Percentiles rank a stretch among this genome's conserved stretches.
Conservation (phyloP, 2,329 filamentous ascomycete species). For the Drechmeria coniospora region DNA sequence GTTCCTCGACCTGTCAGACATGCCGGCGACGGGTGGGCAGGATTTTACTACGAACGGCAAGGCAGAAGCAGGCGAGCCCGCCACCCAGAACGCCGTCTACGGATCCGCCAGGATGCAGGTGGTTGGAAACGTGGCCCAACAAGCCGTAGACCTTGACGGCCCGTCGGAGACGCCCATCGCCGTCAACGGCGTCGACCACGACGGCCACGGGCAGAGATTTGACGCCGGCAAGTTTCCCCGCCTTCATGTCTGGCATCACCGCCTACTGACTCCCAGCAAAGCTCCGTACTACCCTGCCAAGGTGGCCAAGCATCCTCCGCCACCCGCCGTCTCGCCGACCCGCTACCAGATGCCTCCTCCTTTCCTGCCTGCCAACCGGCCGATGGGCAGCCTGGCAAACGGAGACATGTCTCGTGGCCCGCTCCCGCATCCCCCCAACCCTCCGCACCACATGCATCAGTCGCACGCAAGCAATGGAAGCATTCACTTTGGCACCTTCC, state of each 20-base stretch:
- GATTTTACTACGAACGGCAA: no score
- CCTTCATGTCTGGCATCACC: background rate
- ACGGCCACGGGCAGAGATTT: slow-evolving; percentile 3
- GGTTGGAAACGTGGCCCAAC: background rate
- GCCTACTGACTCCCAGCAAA: slow-evolving; percentile 4
- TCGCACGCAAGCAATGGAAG: slow-evolving; percentile 38
- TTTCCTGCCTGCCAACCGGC: slow-evolving; percentile 21
- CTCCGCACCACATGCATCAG: slow-evolving; percentile 28
- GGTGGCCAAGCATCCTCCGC: slow-evolving; percentile 12
- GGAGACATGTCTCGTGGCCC: slow-evolving; percentile 17
- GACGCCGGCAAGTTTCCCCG: slow-evolving; percentile 6
- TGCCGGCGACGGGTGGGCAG: no score
- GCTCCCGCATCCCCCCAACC: slow-evolving; percentile 17
- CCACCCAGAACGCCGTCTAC: background rate
- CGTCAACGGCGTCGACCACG: slow-evolving; percentile 1
- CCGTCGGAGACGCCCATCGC: slow-evolving; percentile 3
- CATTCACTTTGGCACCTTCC: slow-evolving; percentile 39
- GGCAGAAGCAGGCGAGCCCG: no score
- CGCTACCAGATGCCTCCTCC: slow-evolving; percentile 28
- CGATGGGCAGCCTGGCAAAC: slow-evolving; percentile 15
- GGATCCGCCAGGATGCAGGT: slow-evolving; percentile 1
- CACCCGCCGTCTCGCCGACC: slow-evolving; percentile 16
- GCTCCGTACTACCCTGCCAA: slow-evolving; percentile 5
- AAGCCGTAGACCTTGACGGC: slow-evolving; percentile 1
- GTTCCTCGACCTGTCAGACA: no score